Evolutionary conservation across 2,329 filamentous ascomycete genomes (phyloP).

Genomic region (Aureobasidium sp.): DNA sequence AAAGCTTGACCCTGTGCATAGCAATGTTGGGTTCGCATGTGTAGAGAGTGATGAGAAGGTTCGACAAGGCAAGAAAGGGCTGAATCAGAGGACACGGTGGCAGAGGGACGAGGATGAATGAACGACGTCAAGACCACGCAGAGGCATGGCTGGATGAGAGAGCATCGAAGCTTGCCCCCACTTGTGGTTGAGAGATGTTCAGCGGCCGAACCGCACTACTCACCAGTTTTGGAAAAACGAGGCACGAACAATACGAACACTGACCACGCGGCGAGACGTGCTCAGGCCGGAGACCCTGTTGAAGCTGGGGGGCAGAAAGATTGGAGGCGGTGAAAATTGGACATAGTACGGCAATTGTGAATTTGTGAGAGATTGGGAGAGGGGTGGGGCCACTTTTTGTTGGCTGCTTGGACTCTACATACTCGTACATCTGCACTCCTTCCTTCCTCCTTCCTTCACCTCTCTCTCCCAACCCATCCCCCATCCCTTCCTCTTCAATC

Average conservation of each 20-base stretch:
- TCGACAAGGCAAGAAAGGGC: not conserved
- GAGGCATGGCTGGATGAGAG: constrained; percentile 1
- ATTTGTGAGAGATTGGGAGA: constrained; percentile 4
- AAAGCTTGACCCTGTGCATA: not conserved
- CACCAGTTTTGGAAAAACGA: not conserved
- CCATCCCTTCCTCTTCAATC: constrained; percentile 17
- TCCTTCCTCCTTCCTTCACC: constrained; percentile 20
- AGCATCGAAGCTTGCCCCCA: not conserved
- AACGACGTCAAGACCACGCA: constrained; percentile 9
- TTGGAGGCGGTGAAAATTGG: constrained; percentile 8
- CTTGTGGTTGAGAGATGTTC: not conserved
- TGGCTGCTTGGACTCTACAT: not conserved
- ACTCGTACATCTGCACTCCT: not conserved
- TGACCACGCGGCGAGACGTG: not conserved
- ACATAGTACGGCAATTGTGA: constrained; percentile 5
- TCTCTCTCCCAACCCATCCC: constrained; percentile 17
- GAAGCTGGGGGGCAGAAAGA: not conserved
- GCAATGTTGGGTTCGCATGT: not conserved
- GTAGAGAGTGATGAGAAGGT: not conserved
- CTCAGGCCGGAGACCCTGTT: not conserved
- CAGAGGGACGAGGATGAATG: not conserved
- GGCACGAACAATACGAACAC: not conserved
- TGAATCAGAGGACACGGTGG: not conserved
- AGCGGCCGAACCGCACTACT: not conserved
- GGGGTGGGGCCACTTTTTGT: constrained; percentile 14